Evolutionary conservation across 1,284 basidiomycete genomes (phyloP), one percentile per base, ranked within the genome.

Genomic region (Paramarasmius palmivorus): DNA sequence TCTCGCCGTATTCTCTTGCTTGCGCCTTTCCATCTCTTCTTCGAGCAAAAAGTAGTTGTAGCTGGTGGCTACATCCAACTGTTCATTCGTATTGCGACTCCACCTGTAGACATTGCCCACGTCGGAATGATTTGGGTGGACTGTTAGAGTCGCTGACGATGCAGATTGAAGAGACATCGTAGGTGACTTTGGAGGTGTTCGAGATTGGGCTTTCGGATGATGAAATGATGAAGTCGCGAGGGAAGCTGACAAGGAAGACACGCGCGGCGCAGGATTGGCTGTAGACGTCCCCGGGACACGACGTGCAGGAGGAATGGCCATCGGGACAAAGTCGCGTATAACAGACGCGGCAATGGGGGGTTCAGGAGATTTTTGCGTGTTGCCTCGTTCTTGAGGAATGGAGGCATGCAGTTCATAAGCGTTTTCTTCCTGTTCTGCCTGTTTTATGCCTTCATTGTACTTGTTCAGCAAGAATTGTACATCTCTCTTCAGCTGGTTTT

Each of bases 191-290:
- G 48, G 25, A n/a, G 22, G 32, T 6, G 41, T 36, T 14, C 42
- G 46, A 37, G 20, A 34, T 36, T 52, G 57, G 38, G 50, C 70
- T 55, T 66, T 72, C 7, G 82, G 78, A 61, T 83, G 75, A 56
- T 86, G 79, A 61, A 89, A 83, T 10, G 72, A 69, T 14, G 85
- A 77, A 19, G 78, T 81, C 9, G 77, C 83, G 32, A 91, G 71
- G 23, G 88, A 90, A 14, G 81, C 80, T 22, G 89, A 91, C 36
- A 91, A 77, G 12, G 83, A 79, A 51, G 88, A 90, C 15, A 76
- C 61, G 42, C 73, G 70, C 19, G 75, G 73, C 23, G 65, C 64
- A 23, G 73, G 58, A 5, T 63, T 64, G 6, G 77, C 71, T 25
- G 73, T 65, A 8, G 67, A 60, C 53, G 73, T 65, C 49, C 20